A percentile compares a stretch with the other conserved stretches of the same genome.
Evolutionary conservation across 805 yeast genomes (phyloP).

Genomic region (Nakazawaea peltata): DNA sequence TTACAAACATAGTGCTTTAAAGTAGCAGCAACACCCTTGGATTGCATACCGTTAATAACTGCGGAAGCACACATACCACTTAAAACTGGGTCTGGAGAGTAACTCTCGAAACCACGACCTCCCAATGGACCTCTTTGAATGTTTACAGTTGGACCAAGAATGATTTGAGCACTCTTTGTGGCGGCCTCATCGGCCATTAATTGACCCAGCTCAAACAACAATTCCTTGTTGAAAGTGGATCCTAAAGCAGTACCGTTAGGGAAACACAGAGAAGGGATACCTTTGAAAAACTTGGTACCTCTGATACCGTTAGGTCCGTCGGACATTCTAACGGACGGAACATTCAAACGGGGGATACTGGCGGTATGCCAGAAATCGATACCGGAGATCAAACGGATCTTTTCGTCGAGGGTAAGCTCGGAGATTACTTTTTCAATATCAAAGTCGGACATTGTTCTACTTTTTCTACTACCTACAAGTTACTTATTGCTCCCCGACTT

Average conservation of each 20-base stretch:
- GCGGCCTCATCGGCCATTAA: constrained; percentile 48
- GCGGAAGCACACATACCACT: constrained; percentile 28
- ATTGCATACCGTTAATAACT: constrained; percentile 31
- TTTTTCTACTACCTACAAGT: no score
- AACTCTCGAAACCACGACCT: constrained; percentile 55
- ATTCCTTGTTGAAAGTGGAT: constrained; percentile 44
- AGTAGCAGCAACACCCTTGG: constrained; percentile 28
- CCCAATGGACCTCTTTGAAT: constrained; percentile 33
- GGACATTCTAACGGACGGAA: constrained; percentile 39
- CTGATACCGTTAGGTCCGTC: constrained; percentile 65
- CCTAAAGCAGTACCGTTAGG: constrained; percentile 58
- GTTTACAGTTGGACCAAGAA: constrained; percentile 35
- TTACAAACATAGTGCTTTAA: constrained; percentile 36
- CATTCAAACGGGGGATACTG: constrained; percentile 23
- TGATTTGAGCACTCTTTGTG: constrained; percentile 42
- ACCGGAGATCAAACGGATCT: constrained; percentile 24
- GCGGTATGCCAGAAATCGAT: constrained; percentile 32
- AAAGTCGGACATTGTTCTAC: constrained; percentile 5
- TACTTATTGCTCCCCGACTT: no score
- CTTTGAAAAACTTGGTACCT: constrained; percentile 46
- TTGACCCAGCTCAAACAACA: constrained; percentile 40
- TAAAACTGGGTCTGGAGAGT: constrained; percentile 53
- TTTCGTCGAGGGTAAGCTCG: constrained; percentile 21
- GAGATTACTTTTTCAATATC: constrained; percentile 12
- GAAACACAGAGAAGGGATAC: constrained; percentile 48